These are phyloP conservation scores for Fusarium domesticum DNA, from an alignment of 2,329 filamentous ascomycete genomes.

Conservation along the genomic window DNA sequence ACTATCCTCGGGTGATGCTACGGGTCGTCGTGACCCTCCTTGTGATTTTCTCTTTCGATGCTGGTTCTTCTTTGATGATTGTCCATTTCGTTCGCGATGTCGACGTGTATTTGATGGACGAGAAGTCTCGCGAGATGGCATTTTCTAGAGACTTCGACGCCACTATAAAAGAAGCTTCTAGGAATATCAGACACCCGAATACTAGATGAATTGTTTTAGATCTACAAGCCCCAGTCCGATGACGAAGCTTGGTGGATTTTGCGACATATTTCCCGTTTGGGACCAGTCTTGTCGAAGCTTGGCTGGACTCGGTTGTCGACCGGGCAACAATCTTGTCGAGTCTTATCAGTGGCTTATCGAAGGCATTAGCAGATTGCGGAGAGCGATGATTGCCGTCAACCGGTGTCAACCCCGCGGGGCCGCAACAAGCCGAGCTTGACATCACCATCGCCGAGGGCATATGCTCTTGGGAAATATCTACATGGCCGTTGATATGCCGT, in stretches of 20 bases:
- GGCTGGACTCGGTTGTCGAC: slow-evolving; percentile 34
- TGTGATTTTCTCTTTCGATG: slow-evolving; percentile 37
- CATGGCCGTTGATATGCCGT: slow-evolving; percentile 17
- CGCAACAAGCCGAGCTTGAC: slow-evolving; percentile 39
- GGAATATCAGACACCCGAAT: slow-evolving; percentile 7
- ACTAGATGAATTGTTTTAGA: slow-evolving; percentile 5
- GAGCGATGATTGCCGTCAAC: slow-evolving; percentile 28
- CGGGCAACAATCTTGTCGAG: slow-evolving; percentile 42
- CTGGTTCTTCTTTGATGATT: slow-evolving; percentile 33
- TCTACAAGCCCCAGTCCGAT: slow-evolving; percentile 11
- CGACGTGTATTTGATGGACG: slow-evolving; percentile 30
- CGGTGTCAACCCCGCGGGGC: slow-evolving; percentile 34
- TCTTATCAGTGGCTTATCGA: slow-evolving; percentile 30
- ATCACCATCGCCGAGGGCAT: slow-evolving; percentile 30
- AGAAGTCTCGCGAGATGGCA: slow-evolving; percentile 38
- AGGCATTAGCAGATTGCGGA: slow-evolving; percentile 9
- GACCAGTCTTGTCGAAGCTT: slow-evolving; percentile 19
- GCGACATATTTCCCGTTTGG: slow-evolving; percentile 23
- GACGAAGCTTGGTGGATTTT: slow-evolving; percentile 15
- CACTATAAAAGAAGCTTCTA: slow-evolving; percentile 27
- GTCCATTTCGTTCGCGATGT: slow-evolving; percentile 27
- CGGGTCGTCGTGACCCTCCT: slow-evolving; percentile 28
- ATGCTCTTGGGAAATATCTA: slow-evolving; percentile 22
- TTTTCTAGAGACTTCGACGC: slow-evolving; percentile 19
- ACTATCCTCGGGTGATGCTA: slow-evolving; percentile 36